Base-by-base conservation (phyloP, 148 eudicot genomes). In the Pharnaceum exiguum region DNA sequence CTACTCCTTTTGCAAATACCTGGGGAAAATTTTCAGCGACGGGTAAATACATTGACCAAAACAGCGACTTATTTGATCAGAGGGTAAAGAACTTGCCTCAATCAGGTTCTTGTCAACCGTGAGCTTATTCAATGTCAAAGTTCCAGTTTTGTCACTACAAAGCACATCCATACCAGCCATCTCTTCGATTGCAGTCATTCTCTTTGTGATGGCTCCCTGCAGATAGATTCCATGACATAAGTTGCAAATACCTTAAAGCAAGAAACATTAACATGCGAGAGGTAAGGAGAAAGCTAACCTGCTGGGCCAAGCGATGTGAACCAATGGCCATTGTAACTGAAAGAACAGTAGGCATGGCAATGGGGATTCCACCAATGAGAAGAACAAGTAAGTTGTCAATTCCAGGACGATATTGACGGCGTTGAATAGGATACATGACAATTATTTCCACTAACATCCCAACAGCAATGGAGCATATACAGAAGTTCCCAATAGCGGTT, bases 281-380 rank as follows among this genome's bases (percentile, higher is more conserved):
- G 46, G 35, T 28, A 23, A 55, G 23, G 43, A 19, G 57, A 69
- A 19, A 76, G 19, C 57, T 43, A 59, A 93, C 99, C 96, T 93
- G 99, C 63, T 93, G 91, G 51, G 99, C 91, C 21, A 93, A 70
- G 40, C 99, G 87, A 69, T 93, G 99, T 45, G 99, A 83, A 62
- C 99, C 99, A 54, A 93, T 93, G 16, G 99, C 99, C 99, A 93
- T 93, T 36, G 99, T 93, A 28, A 93, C 99, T 12, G 99, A 93
- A 15, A 93, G 73, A 57, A 93, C 99, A 10, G 99, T 93, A 9
- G 99, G 99, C 99, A 93, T 93, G 51, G 99, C 99, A 65, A 93
- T 93, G 10, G 99, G 99, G 69, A 93, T 93, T 59, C 99, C 99
- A 47, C 99, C 99, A 71, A 93, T 93, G 70, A 93, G 85, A 59